phyloP scores from a whole-genome alignment of 108 stramenopile genomes.

The Nannochloropsis oceanica region DNA sequence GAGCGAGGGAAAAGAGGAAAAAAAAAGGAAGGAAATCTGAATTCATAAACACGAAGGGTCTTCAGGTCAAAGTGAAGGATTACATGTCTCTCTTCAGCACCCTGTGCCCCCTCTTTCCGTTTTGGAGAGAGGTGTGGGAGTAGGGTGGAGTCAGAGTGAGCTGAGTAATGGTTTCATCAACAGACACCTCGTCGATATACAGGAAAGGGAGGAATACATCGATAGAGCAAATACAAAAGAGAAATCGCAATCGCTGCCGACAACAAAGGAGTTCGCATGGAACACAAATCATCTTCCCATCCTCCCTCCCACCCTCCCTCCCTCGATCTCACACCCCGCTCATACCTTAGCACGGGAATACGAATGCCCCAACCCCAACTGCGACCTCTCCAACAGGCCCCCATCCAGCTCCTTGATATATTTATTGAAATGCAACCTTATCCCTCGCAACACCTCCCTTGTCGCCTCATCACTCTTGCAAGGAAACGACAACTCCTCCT shows the following conservation, averaged over 20 bases:
- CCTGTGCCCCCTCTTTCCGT: neutral
- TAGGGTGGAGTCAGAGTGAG: neutral
- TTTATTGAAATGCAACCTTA: conserved; percentile 66
- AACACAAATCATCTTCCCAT: neutral
- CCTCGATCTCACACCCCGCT: neutral
- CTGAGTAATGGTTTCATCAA: neutral
- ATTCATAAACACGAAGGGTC: neutral
- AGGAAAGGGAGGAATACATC: too few species aligned
- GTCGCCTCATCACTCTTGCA: conserved; percentile 49
- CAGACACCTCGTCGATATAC: neutral
- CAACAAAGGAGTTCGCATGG: neutral
- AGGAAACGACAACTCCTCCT: conserved; percentile 61
- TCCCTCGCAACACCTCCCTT: conserved; percentile 77
- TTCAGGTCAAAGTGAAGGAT: conserved; percentile 50
- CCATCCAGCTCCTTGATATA: conserved; percentile 80
- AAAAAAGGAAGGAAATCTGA: too few species aligned
- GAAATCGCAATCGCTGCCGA: too few species aligned
- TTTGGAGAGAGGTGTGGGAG: neutral
- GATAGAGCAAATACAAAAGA: neutral
- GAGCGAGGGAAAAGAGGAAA: too few species aligned
- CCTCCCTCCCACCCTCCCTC: neutral
- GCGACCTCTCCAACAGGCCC: conserved; percentile 81
- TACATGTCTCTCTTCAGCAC: neutral
- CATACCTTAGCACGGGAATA: conserved; percentile 90
- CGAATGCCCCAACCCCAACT: conserved; percentile 93